phyloP scores from a whole-genome alignment of 257 asterid genomes.

The Echites panduratus region DNA sequence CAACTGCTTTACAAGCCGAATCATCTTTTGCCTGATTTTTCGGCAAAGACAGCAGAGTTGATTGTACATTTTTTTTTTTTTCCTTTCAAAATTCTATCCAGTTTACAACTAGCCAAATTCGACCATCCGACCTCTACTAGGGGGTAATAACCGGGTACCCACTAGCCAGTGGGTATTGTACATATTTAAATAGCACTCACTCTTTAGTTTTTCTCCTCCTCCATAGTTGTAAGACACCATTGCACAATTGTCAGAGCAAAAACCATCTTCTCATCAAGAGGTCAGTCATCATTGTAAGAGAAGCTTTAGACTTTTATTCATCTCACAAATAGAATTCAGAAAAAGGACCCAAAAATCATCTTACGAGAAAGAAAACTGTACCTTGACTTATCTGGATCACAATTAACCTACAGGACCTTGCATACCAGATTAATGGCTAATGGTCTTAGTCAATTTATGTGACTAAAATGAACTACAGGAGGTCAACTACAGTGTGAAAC shows the following conservation, averaged over 20 bases:
- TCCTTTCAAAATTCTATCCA: too few species aligned
- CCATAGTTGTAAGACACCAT: not conserved
- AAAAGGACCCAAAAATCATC: not conserved
- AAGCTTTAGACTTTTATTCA: not conserved
- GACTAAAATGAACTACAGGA: not conserved
- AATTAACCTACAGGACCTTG: not conserved
- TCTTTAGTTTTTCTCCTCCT: not conserved
- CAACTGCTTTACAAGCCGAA: not conserved
- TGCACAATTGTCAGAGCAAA: not conserved
- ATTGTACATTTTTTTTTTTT: too few species aligned
- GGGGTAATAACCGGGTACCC: too few species aligned
- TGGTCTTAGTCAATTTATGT: not conserved
- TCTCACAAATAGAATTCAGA: not conserved
- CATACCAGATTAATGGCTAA: not conserved
- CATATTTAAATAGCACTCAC: not conserved
- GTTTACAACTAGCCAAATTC: too few species aligned
- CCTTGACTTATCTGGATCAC: not conserved
- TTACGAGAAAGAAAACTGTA: not conserved
- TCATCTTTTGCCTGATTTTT: not conserved
- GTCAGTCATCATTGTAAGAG: not conserved
- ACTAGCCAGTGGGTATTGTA: too few species aligned
- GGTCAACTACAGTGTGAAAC: not conserved
- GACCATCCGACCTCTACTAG: too few species aligned
- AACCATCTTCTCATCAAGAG: not conserved
- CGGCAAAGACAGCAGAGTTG: not conserved